A percentile compares a stretch with the other conserved stretches of the same genome.
Conservation (phyloP, 495 filamentous ascomycete species). For the Penicillium pulvis region DNA sequence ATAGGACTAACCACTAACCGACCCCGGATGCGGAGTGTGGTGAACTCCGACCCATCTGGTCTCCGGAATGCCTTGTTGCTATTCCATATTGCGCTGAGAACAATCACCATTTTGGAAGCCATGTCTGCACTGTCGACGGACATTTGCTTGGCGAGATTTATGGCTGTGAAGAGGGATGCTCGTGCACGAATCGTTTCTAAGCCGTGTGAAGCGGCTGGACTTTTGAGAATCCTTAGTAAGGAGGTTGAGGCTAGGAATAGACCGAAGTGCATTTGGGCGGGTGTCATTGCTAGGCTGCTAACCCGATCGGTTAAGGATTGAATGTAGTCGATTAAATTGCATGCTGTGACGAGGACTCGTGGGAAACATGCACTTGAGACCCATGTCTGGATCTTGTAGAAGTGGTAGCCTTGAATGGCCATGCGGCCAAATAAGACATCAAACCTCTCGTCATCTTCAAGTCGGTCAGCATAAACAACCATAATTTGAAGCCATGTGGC, state of each 20-base stretch:
- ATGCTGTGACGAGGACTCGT: constrained; percentile 37
- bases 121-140: constrained; percentile 42
- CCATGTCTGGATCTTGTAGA: constrained; percentile 40
- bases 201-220: constrained; percentile 21
- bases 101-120: constrained; percentile 32
- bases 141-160: constrained; percentile 43
- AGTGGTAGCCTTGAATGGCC: constrained; percentile 44
- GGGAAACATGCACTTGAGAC: constrained; percentile 34
- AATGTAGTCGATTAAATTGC: constrained; percentile 37
- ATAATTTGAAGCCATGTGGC: background rate
- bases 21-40: constrained; percentile 43
- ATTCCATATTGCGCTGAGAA: constrained; percentile 46
- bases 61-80: constrained; percentile 49
- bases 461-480: background rate
- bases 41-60: constrained; percentile 41
- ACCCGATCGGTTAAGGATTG: constrained; percentile 27
- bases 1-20: constrained; percentile 44
- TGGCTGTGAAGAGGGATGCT: constrained; percentile 34
- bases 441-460: constrained; percentile 37
- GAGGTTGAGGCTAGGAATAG: constrained; percentile 37
- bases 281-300: constrained; percentile 26
- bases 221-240: constrained; percentile 46
- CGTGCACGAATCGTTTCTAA: constrained; percentile 39
- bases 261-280: constrained; percentile 34
- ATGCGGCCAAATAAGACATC: constrained; percentile 36